Evolutionary conservation across 1,139 yeast species (phyloP), one percentile per base, ranked within the genome.

Genomic region (Magnusiomyces suaveolens): DNA sequence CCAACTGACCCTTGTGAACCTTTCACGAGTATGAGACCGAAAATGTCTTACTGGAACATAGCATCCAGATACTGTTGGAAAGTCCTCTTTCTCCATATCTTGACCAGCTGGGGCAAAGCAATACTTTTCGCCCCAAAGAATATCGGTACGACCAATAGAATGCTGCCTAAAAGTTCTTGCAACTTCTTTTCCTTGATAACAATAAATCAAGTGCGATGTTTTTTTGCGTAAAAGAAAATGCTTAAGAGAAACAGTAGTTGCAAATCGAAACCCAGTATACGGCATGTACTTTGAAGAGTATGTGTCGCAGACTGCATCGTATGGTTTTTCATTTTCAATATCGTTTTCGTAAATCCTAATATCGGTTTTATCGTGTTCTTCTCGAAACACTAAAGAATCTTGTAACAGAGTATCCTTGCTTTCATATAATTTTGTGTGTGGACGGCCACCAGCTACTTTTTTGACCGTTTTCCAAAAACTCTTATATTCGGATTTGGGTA

Each of bases 111-210:
- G 6, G 20, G 24, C n/a, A 29, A 47, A 47, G 23, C 50, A 47
- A 20, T 47, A 47, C 21, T 47, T 36, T 20, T 23, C 38, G 18
- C 50, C 50, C 50, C 50, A 47, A 10, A 47, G 50, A 47, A 47
- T 47, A 32, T 47, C 50, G 2, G 20, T 29, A 12, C 29, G 25
- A 10, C 44, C 44, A 21, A 41, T 20, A 10, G 44, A 41, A 2
- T 33, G 41, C 3, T 21, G 43, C 8, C 18, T 32, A 16, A 24
- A 29, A 20, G 50, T 16, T 47, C 38, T 32, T 8, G 50, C 26
- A 18, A 36, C 20, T 21, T 29, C 50, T 20, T 47, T 47, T 4
- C 50, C 50, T 23, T 47, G 41, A 18, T 47, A 32, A 21, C 50
- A 47, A 20, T 33, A 47, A 8, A 47, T 29, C 50, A 47, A 18